Evolutionary conservation across 2,329 filamentous ascomycete genomes (phyloP).

Genomic region (Xylariaceae sp.): DNA sequence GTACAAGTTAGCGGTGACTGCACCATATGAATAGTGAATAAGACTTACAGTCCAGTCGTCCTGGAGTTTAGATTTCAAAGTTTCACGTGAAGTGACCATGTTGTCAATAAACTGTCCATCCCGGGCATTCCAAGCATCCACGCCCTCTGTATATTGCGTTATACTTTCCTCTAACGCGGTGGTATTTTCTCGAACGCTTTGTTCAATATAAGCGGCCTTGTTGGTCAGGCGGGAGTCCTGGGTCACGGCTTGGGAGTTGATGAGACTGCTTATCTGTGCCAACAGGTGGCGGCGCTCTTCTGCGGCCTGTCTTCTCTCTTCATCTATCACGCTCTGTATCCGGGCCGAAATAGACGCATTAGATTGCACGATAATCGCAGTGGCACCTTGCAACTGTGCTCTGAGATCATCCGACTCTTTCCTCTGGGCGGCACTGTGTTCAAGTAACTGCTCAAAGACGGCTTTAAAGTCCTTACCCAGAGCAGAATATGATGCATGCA

Average conservation of each 20-base stretch:
- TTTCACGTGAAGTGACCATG: slow-evolving; percentile 68
- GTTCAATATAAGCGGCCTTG: slow-evolving; percentile 59
- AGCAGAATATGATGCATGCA: slow-evolving; percentile 78
- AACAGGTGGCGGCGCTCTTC: slow-evolving; percentile 72
- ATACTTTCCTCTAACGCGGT: slow-evolving; percentile 62
- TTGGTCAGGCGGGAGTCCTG: slow-evolving; percentile 69
- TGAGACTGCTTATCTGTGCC: slow-evolving; percentile 69
- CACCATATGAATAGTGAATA: slow-evolving; percentile 38
- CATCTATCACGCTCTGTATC: slow-evolving; percentile 66
- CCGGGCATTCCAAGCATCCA: slow-evolving; percentile 69
- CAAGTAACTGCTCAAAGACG: slow-evolving; percentile 76
- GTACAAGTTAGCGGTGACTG: slow-evolving; percentile 24
- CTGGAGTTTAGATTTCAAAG: slow-evolving; percentile 75
- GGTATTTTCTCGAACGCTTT: slow-evolving; percentile 61
- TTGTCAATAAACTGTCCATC: slow-evolving; percentile 67
- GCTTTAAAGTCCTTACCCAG: slow-evolving; percentile 82
- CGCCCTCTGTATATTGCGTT: slow-evolving; percentile 61
- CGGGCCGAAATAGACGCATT: slow-evolving; percentile 62
- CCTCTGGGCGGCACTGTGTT: slow-evolving; percentile 71
- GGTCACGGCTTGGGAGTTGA: slow-evolving; percentile 67
- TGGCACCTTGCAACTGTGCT: slow-evolving; percentile 66
- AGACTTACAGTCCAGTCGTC: slow-evolving; percentile 74
- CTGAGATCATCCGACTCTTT: slow-evolving; percentile 70
- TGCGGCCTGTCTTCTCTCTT: slow-evolving; percentile 69
- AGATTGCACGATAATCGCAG: slow-evolving; percentile 62